phyloP scores from a whole-genome alignment of 148 eudicot genomes.

The Camellia granthamiana region DNA sequence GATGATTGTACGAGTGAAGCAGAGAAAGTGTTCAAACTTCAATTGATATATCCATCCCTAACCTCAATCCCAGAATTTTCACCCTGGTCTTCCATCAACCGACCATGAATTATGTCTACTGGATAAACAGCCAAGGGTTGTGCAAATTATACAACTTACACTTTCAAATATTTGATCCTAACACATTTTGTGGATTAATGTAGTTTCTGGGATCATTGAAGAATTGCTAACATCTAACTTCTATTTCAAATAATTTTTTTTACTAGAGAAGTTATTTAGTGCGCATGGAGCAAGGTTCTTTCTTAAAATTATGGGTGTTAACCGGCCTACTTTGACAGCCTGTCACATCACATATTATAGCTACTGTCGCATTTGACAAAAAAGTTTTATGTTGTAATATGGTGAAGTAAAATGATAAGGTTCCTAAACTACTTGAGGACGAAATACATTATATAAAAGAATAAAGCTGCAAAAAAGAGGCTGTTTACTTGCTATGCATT shows the following conservation, averaged over 20 bases:
- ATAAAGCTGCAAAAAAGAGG: conserved; percentile 15
- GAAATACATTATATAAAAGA: not conserved
- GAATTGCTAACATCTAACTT: no score
- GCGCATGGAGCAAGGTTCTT: not conserved
- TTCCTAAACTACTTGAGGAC: not conserved
- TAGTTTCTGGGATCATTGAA: no score
- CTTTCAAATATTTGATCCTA: not conserved
- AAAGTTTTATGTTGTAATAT: not conserved
- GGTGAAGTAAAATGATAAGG: not conserved
- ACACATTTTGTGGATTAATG: not conserved
- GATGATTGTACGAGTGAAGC: no score
- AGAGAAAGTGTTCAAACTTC: not conserved
- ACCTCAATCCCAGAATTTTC: not conserved
- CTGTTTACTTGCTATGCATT: conserved; percentile 16
- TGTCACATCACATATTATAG: no score
- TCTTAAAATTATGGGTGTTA: not conserved
- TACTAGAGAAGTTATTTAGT: no score
- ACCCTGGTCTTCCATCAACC: not conserved
- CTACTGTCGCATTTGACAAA: not conserved
- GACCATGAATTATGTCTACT: not conserved
- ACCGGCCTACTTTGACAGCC: no score
- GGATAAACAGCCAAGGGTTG: not conserved
- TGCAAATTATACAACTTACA: not conserved
- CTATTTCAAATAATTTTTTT: no score
- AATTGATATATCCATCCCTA: not conserved